phyloP scores from a whole-genome alignment of 208 protist genomes.

The Spongospora subterranea region DNA sequence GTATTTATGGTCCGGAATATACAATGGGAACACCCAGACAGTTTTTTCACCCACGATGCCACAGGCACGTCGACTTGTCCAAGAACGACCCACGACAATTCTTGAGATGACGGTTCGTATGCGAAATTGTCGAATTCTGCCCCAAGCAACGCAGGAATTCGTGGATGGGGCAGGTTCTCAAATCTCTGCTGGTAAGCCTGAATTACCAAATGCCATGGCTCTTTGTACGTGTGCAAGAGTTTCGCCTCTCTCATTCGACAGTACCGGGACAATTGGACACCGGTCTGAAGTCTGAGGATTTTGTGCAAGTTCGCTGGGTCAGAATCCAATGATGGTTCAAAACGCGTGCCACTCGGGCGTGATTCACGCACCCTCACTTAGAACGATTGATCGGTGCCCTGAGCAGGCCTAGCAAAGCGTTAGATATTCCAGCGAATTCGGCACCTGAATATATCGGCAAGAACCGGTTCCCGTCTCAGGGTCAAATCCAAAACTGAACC shows the following conservation, averaged over 20 bases:
- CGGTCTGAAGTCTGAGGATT: too few relatives aligned
- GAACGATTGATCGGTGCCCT: too few relatives aligned
- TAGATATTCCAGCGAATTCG: too few relatives aligned
- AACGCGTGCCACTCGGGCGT: too few relatives aligned
- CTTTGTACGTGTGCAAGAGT: constrained; percentile 49
- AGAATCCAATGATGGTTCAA: too few relatives aligned
- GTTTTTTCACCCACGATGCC: neutral
- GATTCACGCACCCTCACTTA: too few relatives aligned
- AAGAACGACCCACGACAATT: constrained; percentile 27
- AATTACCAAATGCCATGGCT: constrained; percentile 22
- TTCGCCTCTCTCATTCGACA: neutral
- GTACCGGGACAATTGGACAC: neutral
- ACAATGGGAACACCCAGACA: constrained; percentile 23
- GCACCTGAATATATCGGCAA: too few relatives aligned
- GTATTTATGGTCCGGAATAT: constrained; percentile 36
- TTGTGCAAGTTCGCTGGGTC: too few relatives aligned
- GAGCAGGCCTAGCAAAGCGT: too few relatives aligned
- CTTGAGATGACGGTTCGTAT: neutral
- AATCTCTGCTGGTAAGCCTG: constrained; percentile 41
- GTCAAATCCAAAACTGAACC: too few relatives aligned
- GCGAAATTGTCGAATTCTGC: neutral
- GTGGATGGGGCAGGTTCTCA: neutral
- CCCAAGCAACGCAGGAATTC: constrained; percentile 10
- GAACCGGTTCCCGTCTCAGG: too few relatives aligned
- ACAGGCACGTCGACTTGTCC: constrained; percentile 18